phyloP scores from a whole-genome alignment of 768 basidiomycete species.

The Leccinellum albellum region DNA sequence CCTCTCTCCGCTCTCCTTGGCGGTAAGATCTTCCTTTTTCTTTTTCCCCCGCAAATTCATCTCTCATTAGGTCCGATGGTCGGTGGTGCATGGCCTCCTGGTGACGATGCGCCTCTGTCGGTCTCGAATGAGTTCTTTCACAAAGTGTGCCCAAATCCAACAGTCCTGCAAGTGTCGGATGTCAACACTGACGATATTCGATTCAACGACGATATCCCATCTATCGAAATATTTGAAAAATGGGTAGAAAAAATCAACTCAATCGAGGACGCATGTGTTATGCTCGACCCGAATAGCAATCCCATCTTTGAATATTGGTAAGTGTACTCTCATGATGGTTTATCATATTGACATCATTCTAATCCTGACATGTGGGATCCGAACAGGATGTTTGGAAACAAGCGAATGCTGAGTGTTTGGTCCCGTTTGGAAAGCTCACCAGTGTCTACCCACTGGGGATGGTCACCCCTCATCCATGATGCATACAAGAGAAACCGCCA shows the following conservation, averaged over 20 bases:
- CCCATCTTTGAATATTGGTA: slow-evolving; percentile 38
- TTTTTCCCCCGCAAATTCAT: background rate
- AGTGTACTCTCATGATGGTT: slow-evolving; percentile 3
- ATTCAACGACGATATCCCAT: slow-evolving; percentile 24
- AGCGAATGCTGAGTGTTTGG: slow-evolving; percentile 35
- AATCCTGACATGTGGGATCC: background rate
- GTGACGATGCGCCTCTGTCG: slow-evolving; percentile 32
- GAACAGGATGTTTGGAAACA: slow-evolving; percentile 33
- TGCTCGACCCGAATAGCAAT: slow-evolving; percentile 24
- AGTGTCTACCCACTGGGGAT: slow-evolving; percentile 33
- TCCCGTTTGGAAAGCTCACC: slow-evolving; percentile 32
- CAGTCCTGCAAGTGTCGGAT: slow-evolving; percentile 28
- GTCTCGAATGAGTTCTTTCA: slow-evolving; percentile 36
- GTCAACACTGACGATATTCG: slow-evolving; percentile 30
- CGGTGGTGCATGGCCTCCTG: slow-evolving; percentile 36
- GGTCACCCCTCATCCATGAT: slow-evolving; percentile 35
- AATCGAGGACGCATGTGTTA: slow-evolving; percentile 39
- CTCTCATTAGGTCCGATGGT: slow-evolving; percentile 36
- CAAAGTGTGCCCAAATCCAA: slow-evolving; percentile 39
- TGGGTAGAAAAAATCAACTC: slow-evolving; percentile 36
- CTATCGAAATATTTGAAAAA: slow-evolving; percentile 30
- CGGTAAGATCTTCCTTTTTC: slow-evolving; percentile 28
- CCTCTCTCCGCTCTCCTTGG: slow-evolving; percentile 39
- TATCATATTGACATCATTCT: background rate
- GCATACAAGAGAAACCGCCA: slow-evolving; percentile 32